A percentile compares a stretch with the other conserved stretches of the same genome.
Conservation (phyloP, 306 rosid species). For the Psophocarpus tetragonolobus region DNA sequence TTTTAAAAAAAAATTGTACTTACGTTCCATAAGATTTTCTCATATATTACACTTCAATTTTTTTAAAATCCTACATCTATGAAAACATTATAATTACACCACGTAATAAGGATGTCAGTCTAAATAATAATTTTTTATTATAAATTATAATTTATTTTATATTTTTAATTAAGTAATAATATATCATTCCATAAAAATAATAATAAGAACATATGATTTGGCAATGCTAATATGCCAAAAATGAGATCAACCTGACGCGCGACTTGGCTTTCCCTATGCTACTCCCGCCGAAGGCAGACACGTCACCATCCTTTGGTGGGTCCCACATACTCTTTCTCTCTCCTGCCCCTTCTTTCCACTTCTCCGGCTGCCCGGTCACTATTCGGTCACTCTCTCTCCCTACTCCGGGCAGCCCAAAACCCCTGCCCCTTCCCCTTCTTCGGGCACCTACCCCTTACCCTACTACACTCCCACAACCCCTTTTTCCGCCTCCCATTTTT, state of each 20-base stretch:
- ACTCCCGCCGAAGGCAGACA: slow-evolving; percentile 47
- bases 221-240: slow-evolving; percentile 8
- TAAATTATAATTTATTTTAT: too few species aligned
- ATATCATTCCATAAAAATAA: too few species aligned
- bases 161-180: too few species aligned
- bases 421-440: slow-evolving; percentile 41
- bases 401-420: neutral
- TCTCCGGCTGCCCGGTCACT: slow-evolving; percentile 45
- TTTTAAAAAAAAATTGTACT: too few species aligned
- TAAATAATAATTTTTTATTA: too few species aligned
- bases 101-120: too few species aligned
- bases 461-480: neutral
- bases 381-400: slow-evolving; percentile 5
- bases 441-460: slow-evolving; percentile 33
- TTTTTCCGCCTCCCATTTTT: slow-evolving; percentile 21
- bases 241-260: slow-evolving; percentile 59
- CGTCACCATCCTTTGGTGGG: slow-evolving; percentile 51
- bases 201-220: neutral
- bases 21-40: too few species aligned
- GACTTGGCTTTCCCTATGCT: slow-evolving; percentile 31
- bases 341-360: slow-evolving; percentile 44
- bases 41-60: too few species aligned
- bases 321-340: slow-evolving; percentile 41
- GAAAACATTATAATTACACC: too few species aligned
- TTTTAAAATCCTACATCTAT: too few species aligned